phyloP scores from a whole-genome alignment of 2,329 filamentous ascomycete species.

The Arthroderma uncinatum region DNA sequence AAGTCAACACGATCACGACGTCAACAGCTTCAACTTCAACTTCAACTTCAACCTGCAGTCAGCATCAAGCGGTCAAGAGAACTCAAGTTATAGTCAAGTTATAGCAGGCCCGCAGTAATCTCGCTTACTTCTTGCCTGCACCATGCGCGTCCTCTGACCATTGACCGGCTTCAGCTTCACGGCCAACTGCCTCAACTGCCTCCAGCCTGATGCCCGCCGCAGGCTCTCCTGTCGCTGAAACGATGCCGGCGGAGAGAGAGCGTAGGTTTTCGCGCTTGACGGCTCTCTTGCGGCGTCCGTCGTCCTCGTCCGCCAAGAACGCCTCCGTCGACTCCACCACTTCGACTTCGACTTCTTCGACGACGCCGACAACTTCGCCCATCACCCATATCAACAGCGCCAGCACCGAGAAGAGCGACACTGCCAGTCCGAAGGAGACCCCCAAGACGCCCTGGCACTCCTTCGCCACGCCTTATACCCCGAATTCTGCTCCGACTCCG shows the following conservation, averaged over 20 bases:
- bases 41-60: too few species aligned
- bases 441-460: not conserved
- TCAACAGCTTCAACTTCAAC: too few species aligned
- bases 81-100: too few species aligned
- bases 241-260: constrained; percentile 16
- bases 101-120: too few species aligned
- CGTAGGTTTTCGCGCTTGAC: constrained; percentile 27
- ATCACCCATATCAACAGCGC: not conserved
- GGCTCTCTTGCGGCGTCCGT: constrained; percentile 29
- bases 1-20: too few species aligned
- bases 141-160: too few species aligned
- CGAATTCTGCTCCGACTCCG: too few species aligned
- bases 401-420: not conserved
- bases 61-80: too few species aligned
- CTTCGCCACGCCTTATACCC: too few species aligned
- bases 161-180: not conserved
- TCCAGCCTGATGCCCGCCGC: not conserved
- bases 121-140: too few species aligned
- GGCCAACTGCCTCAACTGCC: not conserved
- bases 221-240: not conserved
- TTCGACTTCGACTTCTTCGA: not conserved
- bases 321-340: not conserved
- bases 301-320: constrained; percentile 19
- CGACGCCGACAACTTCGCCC: constrained; percentile 8
- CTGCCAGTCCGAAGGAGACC: too few species aligned